Base-by-base conservation (phyloP, 495 filamentous ascomycete genomes). In the Lasiosphaeris hirsuta region DNA sequence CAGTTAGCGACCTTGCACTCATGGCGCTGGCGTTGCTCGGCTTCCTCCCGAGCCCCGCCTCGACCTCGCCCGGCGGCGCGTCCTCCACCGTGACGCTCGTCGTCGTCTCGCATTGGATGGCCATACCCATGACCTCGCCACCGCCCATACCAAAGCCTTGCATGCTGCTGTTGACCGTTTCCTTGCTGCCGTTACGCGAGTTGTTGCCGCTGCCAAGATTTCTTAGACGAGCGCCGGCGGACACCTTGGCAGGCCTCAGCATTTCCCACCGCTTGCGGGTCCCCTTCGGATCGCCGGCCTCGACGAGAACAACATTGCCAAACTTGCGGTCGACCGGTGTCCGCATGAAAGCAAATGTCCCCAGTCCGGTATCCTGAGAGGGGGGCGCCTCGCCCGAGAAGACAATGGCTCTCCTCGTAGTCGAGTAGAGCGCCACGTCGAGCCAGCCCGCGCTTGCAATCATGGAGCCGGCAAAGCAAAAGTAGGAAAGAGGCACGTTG, bases 401-500 rank as follows among this genome's bases (percentile, higher is more conserved):
- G 17, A 81, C 73, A 57, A 81, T 80, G 19, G 78, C 72, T 6
- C 79, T 70, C 7, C 87, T 79, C 8, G 87, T 92, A 11, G 85
- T 75, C 2, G 85, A 81, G 69, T 90, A 92, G 1, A 90, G 74
- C 3, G 85, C 60, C 6, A 86, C 86, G 62, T 92, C 88, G 30
- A 90, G 74, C 73, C 87, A 84, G 17, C 88, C 88, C 51, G 85
- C 88, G 47, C 78, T 85, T 3, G 86, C 86, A 46, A 90, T 88
- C 66, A 90, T 75, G 4, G 82, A 76, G 14, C 88, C 88, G 0
- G 87, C 85, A 48, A 86, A 76, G 67, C 81, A 84, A 69, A 88
- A 88, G 60, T 85, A 89, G 0, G 72, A 72, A n/a, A 87, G 64
- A 7, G 74, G 75, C 0, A 85, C 78, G 0, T 74, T 60, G 43